Percentiles rank a stretch among this genome's conserved stretches.
Evolutionary conservation across 306 rosid genomes (phyloP).

Genomic region (Begonia masoniana): DNA sequence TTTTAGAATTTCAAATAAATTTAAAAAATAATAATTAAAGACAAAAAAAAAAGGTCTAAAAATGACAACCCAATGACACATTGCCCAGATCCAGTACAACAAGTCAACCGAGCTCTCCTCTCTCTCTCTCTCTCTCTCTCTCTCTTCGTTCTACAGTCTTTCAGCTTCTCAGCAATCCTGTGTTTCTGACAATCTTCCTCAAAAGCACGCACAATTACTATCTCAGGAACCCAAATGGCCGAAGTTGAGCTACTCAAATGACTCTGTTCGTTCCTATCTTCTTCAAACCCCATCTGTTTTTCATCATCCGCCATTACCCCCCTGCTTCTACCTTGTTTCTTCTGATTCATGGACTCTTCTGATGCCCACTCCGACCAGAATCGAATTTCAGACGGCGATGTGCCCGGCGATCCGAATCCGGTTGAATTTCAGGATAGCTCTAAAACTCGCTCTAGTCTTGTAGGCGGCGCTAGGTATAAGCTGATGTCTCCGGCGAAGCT

Average conservation of each 20-base stretch:
- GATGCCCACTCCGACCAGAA: slow-evolving; percentile 15
- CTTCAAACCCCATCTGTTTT: neutral
- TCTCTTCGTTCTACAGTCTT: too few species aligned
- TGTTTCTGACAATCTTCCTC: slow-evolving; percentile 5
- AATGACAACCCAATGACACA: slow-evolving; percentile 18
- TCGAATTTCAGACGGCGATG: slow-evolving; percentile 7
- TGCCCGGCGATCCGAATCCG: slow-evolving; percentile 23
- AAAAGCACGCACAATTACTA: neutral
- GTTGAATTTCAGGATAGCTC: slow-evolving; percentile 5
- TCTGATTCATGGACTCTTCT: slow-evolving; percentile 30
- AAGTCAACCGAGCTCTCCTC: slow-evolving; percentile 41
- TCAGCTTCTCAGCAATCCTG: neutral
- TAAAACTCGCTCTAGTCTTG: slow-evolving; percentile 3
- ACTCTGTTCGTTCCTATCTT: slow-evolving; percentile 33
- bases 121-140: slow-evolving; percentile 18
- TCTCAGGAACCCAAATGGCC: neutral
- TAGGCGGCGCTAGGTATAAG: slow-evolving; percentile 65
- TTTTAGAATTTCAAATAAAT: neutral
- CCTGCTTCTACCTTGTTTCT: neutral
- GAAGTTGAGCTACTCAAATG: slow-evolving; percentile 9
- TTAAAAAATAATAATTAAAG: neutral
- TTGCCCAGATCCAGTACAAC: slow-evolving; percentile 18
- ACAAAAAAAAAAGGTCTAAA: slow-evolving; percentile 21
- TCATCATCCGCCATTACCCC: neutral
- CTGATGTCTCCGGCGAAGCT: slow-evolving; percentile 88